These are phyloP conservation scores for Chaetomium cochliodes DNA, from an alignment of 495 filamentous ascomycete genomes.

Conservation along the genomic window DNA sequence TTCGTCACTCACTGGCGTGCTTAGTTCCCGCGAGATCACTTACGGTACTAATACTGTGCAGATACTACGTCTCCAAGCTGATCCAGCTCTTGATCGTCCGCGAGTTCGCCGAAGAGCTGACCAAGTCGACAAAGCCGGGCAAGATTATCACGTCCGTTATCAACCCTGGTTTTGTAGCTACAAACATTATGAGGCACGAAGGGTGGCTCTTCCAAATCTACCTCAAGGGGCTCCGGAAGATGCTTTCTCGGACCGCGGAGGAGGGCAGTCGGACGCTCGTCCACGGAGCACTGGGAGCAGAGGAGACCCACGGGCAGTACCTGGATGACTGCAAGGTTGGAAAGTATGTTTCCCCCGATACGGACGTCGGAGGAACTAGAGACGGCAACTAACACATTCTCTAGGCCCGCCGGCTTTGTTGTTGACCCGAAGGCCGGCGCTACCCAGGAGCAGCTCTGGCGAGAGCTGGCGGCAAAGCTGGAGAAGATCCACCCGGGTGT, in stretches of 20 bases:
- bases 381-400: not conserved
- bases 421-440: conserved; percentile 28
- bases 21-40: too few relatives aligned
- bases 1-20: too few relatives aligned
- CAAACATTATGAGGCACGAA: conserved; percentile 34
- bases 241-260: not conserved
- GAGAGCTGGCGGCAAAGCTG: conserved; percentile 34
- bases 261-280: conserved; percentile 2
- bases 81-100: conserved; percentile 35
- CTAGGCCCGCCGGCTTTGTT: conserved; percentile 20
- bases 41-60: not conserved
- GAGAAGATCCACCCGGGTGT: conserved; percentile 34
- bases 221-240: not conserved
- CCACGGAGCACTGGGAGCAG: conserved; percentile 20
- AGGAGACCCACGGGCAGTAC: conserved; percentile 35
- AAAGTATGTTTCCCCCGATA: conserved; percentile 11
- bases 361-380: not conserved
- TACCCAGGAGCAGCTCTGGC: conserved; percentile 36
- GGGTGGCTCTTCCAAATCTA: conserved; percentile 11
- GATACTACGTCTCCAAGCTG: conserved; percentile 41
- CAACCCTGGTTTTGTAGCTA: conserved; percentile 37
- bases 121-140: conserved; percentile 29
- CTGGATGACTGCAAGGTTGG: conserved; percentile 35
- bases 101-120: conserved; percentile 35
- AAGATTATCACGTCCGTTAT: conserved; percentile 33